phyloP scores from a whole-genome alignment of 306 rosid species.

The Purshia tridentata region DNA sequence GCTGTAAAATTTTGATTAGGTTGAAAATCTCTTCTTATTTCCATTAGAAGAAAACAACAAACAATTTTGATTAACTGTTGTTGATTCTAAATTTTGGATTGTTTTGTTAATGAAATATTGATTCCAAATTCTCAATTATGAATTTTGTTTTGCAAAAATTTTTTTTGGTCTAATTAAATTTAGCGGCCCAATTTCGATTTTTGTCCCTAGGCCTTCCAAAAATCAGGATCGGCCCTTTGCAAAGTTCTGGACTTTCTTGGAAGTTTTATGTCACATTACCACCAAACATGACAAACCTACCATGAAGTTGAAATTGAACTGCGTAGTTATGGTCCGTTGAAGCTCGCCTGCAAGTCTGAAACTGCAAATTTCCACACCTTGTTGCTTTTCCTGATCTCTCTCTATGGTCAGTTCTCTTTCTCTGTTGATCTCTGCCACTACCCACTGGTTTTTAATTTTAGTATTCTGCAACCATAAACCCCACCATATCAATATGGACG shows the following conservation, averaged over 20 bases:
- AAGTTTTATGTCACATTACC: background rate
- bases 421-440: background rate
- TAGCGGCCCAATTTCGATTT: too few relatives aligned
- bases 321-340: background rate
- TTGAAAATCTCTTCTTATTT: too few relatives aligned
- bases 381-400: background rate
- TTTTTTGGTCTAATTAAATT: too few relatives aligned
- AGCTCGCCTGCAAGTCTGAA: constrained; percentile 9
- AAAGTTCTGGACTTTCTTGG: background rate
- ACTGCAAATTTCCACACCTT: background rate
- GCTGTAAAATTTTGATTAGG: too few relatives aligned
- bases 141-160: too few relatives aligned
- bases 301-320: background rate
- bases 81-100: too few relatives aligned
- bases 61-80: too few relatives aligned
- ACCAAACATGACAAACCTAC: background rate
- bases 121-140: too few relatives aligned
- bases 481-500: background rate
- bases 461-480: background rate
- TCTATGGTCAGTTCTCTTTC: background rate
- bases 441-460: background rate
- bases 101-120: too few relatives aligned
- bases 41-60: too few relatives aligned
- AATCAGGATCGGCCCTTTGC: too few relatives aligned
- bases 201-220: too few relatives aligned